Evolutionary conservation across 2,329 filamentous ascomycete species (phyloP).

Genomic region (Trichoderma simmonsii): DNA sequence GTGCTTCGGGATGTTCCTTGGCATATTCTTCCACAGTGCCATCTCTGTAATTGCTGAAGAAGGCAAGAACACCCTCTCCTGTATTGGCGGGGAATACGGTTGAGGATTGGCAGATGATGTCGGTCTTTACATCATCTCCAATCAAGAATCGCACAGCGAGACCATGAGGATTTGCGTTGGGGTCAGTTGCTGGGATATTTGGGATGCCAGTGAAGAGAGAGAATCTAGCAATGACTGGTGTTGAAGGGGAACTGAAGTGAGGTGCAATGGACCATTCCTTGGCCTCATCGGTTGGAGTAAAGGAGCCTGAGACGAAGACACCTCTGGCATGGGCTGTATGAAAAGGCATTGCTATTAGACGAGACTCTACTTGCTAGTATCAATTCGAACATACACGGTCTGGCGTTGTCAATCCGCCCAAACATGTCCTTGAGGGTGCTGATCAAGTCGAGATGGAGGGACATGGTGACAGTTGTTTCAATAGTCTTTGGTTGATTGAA

Average conservation of each 20-base stretch:
- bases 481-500: neutral
- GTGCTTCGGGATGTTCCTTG: neutral
- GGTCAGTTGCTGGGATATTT: neutral
- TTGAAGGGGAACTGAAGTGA: slow-evolving; percentile 13
- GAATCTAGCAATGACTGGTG: slow-evolving; percentile 13
- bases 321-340: slow-evolving; percentile 13
- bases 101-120: slow-evolving; percentile 10
- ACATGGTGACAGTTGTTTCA: neutral
- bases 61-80: neutral
- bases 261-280: slow-evolving; percentile 8
- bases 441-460: slow-evolving; percentile 11
- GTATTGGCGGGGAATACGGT: neutral
- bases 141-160: slow-evolving; percentile 7
- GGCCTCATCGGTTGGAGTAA: slow-evolving; percentile 21
- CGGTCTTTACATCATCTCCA: neutral
- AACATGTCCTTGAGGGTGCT: slow-evolving; percentile 10
- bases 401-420: neutral
- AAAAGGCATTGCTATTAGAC: neutral
- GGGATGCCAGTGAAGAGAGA: slow-evolving; percentile 10
- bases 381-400: neutral
- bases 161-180: slow-evolving; percentile 4
- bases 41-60: neutral
- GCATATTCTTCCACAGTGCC: neutral
- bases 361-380: neutral
- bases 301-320: slow-evolving; percentile 12